phyloP scores from a whole-genome alignment of 1,139 yeast genomes.

The Suhomyces terraborum region DNA sequence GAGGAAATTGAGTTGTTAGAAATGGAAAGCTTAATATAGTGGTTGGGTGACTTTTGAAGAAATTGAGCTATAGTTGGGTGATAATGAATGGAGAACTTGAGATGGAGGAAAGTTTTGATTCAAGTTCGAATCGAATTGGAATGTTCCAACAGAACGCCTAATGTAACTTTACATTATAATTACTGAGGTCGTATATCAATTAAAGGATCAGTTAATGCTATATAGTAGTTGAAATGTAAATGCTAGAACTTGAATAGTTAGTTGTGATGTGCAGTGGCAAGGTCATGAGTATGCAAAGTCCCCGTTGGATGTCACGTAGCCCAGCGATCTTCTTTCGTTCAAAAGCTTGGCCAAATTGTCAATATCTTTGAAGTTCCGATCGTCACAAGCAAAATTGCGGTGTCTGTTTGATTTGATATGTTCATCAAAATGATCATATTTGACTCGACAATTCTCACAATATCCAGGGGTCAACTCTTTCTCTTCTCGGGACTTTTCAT shows the following conservation, averaged over 20 bases:
- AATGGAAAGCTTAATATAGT: too few species aligned
- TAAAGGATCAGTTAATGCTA: not conserved
- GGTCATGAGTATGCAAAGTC: conserved; percentile 35
- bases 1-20: too few species aligned
- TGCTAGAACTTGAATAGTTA: not conserved
- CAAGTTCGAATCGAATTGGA: too few species aligned
- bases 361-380: conserved; percentile 70
- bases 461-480: conserved; percentile 60
- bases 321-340: conserved; percentile 45
- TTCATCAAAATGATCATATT: conserved; percentile 76
- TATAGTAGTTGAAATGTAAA: not conserved
- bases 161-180: too few species aligned
- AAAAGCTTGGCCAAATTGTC: conserved; percentile 64
- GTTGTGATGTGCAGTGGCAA: too few species aligned
- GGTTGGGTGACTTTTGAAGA: too few species aligned
- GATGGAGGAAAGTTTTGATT: too few species aligned
- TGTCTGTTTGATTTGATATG: conserved; percentile 77
- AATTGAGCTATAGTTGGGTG: too few species aligned
- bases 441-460: conserved; percentile 92
- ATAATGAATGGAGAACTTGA: too few species aligned
- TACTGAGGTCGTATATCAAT: too few species aligned
- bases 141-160: too few species aligned
- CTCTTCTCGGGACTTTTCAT: conserved; percentile 22
- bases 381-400: conserved; percentile 75
- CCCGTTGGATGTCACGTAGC: conserved; percentile 48